Evolutionary conservation across 73 alveolate species (phyloP).

Genomic region (Paramecium biaurelia): DNA sequence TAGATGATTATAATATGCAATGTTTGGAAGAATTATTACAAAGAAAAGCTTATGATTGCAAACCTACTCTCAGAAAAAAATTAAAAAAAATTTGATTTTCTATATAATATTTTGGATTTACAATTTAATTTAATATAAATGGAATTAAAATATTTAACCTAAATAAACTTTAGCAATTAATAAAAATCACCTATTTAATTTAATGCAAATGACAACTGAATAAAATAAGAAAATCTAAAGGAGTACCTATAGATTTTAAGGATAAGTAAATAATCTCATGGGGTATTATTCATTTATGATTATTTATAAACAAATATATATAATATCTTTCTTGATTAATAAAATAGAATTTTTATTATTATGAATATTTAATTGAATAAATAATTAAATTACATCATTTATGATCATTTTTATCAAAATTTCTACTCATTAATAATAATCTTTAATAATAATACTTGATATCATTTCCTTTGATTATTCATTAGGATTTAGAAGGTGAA

Average conservation of each 20-base stretch:
- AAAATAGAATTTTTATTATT: no score
- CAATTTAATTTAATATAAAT: no score
- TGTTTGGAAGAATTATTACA: slow-evolving; percentile 1
- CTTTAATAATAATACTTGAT: not conserved
- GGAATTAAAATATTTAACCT: no score
- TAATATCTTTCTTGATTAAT: no score
- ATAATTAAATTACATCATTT: not conserved
- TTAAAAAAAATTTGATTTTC: not conserved
- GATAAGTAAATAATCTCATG: not conserved
- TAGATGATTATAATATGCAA: not conserved
- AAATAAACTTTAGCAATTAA: no score
- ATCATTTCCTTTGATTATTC: not conserved
- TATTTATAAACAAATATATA: no score
- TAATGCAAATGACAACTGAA: no score
- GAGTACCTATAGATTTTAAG: no score
- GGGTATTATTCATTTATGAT: not conserved
- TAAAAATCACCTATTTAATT: no score
- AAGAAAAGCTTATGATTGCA: slow-evolving; percentile 11
- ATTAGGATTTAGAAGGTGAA: not conserved
- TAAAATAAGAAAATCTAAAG: no score
- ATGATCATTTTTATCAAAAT: not conserved
- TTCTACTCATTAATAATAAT: not conserved
- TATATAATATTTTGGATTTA: not conserved
- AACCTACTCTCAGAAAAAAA: not conserved
- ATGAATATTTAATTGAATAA: not conserved